Base-by-base conservation (phyloP, 495 filamentous ascomycete genomes). In the Penicillium ochrochloron region DNA sequence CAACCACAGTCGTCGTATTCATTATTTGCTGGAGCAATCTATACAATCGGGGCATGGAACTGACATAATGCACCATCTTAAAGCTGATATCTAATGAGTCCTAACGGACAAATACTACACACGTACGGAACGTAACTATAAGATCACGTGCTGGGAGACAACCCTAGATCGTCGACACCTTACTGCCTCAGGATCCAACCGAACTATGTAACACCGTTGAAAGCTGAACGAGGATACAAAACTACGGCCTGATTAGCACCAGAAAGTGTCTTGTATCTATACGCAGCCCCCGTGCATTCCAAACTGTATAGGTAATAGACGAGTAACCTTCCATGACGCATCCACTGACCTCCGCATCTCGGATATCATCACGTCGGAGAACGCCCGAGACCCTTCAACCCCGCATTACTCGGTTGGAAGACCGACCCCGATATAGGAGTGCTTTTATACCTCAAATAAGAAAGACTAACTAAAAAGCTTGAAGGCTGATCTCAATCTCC, bases 341-440 rank as follows among this genome's bases (percentile, higher is more conserved):
- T 2, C n/a, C 15, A 42, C 11, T 11, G 23, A 48, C 35, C 31
- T 64, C 39, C 51, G 52, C 37, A 55, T 35, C 23, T 60, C 63
- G 46, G 56, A 65, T 10, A 39, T 27, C 27, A 63, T 48, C 14
- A 35, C 44, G 59, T 62, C 67, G 65, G 67, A 34, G 39, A 63
- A 61, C 53, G 54, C 60, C 70, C 70, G 70, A 72, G 39, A 35
- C 10, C 48, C 10, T 8, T 7, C 3, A 37, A 66, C 63, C 70
- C 68, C 70, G 65, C 64, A 73, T 66, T 44, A 33, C 35, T 66
- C 70, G 70, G 70, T 48, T 33, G 39, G 54, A 70, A 70, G 7
- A 61, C 70, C 70, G 70, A 73, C 35, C 53, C 61, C 53, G 64
- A 64, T 58, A 61, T 62, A 68, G 65, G 56, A 44, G 10, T 21